Percentiles rank a stretch among this genome's conserved stretches.
phyloP scores from a whole-genome alignment of 495 filamentous ascomycete species.

The Lepidopterella palustris region DNA sequence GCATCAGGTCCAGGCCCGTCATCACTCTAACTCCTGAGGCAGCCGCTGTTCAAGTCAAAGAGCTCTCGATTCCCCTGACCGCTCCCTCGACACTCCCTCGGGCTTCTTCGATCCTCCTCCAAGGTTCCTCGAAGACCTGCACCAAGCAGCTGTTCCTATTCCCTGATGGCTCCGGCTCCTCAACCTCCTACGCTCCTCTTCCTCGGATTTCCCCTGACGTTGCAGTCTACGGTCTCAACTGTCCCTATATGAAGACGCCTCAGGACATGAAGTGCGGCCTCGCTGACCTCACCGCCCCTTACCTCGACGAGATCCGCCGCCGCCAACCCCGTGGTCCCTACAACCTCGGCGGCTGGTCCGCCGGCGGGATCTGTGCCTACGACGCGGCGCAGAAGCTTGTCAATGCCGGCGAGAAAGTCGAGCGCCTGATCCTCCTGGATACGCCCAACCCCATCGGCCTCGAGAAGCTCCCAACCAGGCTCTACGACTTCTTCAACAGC shows the following conservation, averaged over 20 bases:
- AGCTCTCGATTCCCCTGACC: conserved; percentile 13
- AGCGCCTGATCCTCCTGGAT: conserved; percentile 28
- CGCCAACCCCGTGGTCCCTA: conserved; percentile 64
- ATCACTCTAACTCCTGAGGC: background rate
- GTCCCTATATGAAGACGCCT: conserved; percentile 49
- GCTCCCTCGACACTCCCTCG: conserved; percentile 22
- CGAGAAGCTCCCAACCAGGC: conserved; percentile 28
- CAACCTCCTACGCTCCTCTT: conserved; percentile 36
- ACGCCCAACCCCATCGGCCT: conserved; percentile 29
- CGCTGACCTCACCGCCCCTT: conserved; percentile 46
- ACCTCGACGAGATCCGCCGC: conserved; percentile 55
- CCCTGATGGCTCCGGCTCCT: conserved; percentile 47
- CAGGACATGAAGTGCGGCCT: conserved; percentile 46
- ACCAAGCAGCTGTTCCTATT: conserved; percentile 45
- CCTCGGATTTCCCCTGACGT: conserved; percentile 16
- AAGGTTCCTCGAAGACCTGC: conserved; percentile 43
- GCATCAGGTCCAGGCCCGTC: conserved; percentile 27
- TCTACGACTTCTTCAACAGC: conserved; percentile 37
- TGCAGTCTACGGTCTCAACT: conserved; percentile 23
- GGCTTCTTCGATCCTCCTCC: conserved; percentile 48
- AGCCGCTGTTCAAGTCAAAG: conserved; percentile 12
- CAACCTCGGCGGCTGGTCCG: conserved; percentile 53
- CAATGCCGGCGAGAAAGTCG: conserved; percentile 34
- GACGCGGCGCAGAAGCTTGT: conserved; percentile 35
- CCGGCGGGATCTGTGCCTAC: conserved; percentile 45